Conservation (phyloP, 2,329 filamentous ascomycete genomes). For the Aureobasidium pullulans region DNA sequence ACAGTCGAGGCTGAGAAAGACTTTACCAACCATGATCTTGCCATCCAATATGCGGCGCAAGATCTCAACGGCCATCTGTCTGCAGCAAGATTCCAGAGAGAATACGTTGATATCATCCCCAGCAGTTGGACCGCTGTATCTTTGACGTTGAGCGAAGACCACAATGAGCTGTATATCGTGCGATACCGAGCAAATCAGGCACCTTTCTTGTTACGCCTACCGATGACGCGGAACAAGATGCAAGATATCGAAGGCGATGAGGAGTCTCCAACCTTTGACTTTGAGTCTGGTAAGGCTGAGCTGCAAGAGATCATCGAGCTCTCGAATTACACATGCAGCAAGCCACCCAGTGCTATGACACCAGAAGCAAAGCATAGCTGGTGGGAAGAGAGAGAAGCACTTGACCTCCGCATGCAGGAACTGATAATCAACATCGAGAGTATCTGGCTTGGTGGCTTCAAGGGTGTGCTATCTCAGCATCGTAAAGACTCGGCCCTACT, state of each 20-base stretch:
- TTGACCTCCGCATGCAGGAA: constrained; percentile 70
- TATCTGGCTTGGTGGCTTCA: constrained; percentile 92
- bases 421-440: constrained; percentile 81
- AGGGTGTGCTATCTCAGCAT: constrained; percentile 81
- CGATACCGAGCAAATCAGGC: constrained; percentile 67
- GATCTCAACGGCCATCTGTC: constrained; percentile 15
- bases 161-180: constrained; percentile 81
- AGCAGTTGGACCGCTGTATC: constrained; percentile 78
- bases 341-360: constrained; percentile 60
- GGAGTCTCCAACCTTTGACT: constrained; percentile 67
- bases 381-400: constrained; percentile 78
- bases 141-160: constrained; percentile 71
- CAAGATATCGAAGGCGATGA: constrained; percentile 57
- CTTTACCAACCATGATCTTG: neutral
- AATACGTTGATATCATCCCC: constrained; percentile 82
- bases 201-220: constrained; percentile 81
- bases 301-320: constrained; percentile 73
- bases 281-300: constrained; percentile 70
- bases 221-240: constrained; percentile 72
- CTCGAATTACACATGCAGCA: constrained; percentile 79
- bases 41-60: neutral
- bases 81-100: constrained; percentile 56
- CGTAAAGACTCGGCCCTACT: constrained; percentile 56
- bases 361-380: constrained; percentile 73
- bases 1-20: constrained; percentile 6